A percentile compares a stretch with the other conserved stretches of the same genome.
Evolutionary conservation across 306 rosid genomes (phyloP).

Genomic region (Gastrolobium bilobum): DNA sequence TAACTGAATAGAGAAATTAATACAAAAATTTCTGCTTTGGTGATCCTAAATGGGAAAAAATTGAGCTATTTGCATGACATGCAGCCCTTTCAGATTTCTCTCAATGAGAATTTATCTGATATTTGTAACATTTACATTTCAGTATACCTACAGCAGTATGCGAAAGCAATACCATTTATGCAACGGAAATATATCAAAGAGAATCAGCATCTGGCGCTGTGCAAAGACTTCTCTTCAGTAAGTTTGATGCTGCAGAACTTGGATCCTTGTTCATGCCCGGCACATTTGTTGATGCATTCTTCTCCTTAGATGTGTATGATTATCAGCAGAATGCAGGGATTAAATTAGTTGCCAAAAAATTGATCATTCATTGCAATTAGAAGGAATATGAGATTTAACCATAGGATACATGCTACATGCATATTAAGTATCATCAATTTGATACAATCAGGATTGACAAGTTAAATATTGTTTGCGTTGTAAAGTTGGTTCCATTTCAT

Average conservation of each 20-base stretch:
- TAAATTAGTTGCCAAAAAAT: slow-evolving; percentile 78
- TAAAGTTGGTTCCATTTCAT: slow-evolving; percentile 50
- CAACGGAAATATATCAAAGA: slow-evolving; percentile 86
- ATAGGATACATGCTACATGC: slow-evolving; percentile 40
- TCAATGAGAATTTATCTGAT: slow-evolving; percentile 26
- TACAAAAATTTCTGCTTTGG: slow-evolving; percentile 18
- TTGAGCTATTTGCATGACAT: slow-evolving; percentile 6
- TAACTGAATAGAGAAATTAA: slow-evolving; percentile 20
- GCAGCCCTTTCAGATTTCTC: slow-evolving; percentile 3
- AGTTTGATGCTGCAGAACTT: slow-evolving; percentile 79
- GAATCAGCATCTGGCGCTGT: slow-evolving; percentile 72
- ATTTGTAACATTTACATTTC: slow-evolving; percentile 47
- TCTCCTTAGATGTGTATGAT: slow-evolving; percentile 85
- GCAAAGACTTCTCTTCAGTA: slow-evolving; percentile 73
- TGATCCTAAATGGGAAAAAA: slow-evolving; percentile 7
- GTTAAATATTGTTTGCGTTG: slow-evolving; percentile 42
- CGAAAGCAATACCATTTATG: slow-evolving; percentile 62
- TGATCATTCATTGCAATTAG: slow-evolving; percentile 72
- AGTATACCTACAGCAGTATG: slow-evolving; percentile 78
- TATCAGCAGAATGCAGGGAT: slow-evolving; percentile 91
- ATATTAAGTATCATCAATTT: slow-evolving; percentile 10
- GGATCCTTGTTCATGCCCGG: slow-evolving; percentile 70
- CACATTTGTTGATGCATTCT: slow-evolving; percentile 75
- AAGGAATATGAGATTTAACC: slow-evolving; percentile 40
- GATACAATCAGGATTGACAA: slow-evolving; percentile 32